Evolutionary conservation across 208 protist species (phyloP), one percentile per base, ranked within the genome.

Genomic region (Leishmania turanica): DNA sequence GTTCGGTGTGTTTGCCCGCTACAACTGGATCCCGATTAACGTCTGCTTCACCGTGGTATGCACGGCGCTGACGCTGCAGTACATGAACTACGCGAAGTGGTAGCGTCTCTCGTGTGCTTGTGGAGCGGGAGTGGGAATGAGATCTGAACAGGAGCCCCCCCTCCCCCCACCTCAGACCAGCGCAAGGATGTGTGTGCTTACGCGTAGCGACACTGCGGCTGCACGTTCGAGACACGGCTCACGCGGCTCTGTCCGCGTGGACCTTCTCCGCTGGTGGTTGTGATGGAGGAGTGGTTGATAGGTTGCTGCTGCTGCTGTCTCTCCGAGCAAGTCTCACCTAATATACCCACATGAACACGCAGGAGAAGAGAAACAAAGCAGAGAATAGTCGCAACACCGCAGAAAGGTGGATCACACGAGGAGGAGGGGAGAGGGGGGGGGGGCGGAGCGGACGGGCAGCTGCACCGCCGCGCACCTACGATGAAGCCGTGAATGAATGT

Each of bases 21-120:
- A 97, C 80, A 98, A 98, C 87, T 98, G 95, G 95, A 71, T 89
- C 9, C 31, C 84, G 24, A 96, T 98, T 75, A 95, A 94, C 81
- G 85, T 89, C 66, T 54, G 71, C 47, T 96, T 93, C 75, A 92
- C 93, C 24, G 77, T 85, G 45, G 2, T 90, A 0, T 83, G 78
- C 31, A 94, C 92, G 27, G 77, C 82, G 1, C 21, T 92, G 15
- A 66, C 83, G 11, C 66, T 94, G 56, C 87, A 87, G 34, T 92
- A 83, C 62, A 40, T 77, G 27, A 85, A 84, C 78, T 84, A 79
- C 34, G 73, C 75, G 3, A 49, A 69, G 27, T 84, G 72, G 77
- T 79, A 86, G 62, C 40, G 34, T 56, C 1, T 45, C 13, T 40
- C 15, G 47, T 81, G 49, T 75, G 40, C 21, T 5, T 34, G 56